Evolutionary conservation across 2,329 filamentous ascomycete species (phyloP).

Genomic region (Metarhizium rileyi): DNA sequence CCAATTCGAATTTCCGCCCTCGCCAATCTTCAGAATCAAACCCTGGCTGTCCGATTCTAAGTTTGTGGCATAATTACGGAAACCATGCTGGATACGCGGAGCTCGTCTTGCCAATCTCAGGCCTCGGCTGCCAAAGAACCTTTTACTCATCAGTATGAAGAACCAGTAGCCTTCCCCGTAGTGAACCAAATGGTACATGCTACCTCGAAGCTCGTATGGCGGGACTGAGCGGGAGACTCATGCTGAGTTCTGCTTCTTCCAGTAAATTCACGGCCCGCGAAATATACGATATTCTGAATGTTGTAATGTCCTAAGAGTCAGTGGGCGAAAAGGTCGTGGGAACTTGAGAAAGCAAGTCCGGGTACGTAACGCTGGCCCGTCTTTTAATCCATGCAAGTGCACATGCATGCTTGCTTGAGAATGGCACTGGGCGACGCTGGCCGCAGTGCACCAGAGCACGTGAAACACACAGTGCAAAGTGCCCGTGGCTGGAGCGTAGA

Average conservation of each 20-base stretch:
- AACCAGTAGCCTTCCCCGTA: background rate
- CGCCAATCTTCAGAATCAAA: constrained; percentile 6
- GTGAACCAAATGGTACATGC: background rate
- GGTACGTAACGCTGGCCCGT: too few species aligned
- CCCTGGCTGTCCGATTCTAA: constrained; percentile 5
- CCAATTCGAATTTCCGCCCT: background rate
- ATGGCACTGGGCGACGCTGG: too few species aligned
- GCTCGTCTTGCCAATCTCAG: constrained; percentile 2
- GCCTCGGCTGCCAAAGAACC: constrained; percentile 4
- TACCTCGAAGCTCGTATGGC: constrained; percentile 4
- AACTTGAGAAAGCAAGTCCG: too few species aligned
- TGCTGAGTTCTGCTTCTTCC: background rate
- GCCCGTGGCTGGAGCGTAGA: background rate
- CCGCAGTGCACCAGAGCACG: background rate
- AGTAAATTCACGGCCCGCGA: background rate
- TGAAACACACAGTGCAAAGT: background rate
- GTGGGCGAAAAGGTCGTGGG: background rate
- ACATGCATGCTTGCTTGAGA: too few species aligned
- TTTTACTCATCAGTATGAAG: background rate
- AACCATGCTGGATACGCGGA: background rate
- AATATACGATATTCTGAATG: background rate
- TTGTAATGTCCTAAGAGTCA: background rate
- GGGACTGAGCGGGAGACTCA: background rate
- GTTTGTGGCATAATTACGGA: constrained; percentile 9
- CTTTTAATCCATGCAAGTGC: too few species aligned